phyloP scores from a whole-genome alignment of 495 filamentous ascomycete genomes.

The Lophium mytilinum region DNA sequence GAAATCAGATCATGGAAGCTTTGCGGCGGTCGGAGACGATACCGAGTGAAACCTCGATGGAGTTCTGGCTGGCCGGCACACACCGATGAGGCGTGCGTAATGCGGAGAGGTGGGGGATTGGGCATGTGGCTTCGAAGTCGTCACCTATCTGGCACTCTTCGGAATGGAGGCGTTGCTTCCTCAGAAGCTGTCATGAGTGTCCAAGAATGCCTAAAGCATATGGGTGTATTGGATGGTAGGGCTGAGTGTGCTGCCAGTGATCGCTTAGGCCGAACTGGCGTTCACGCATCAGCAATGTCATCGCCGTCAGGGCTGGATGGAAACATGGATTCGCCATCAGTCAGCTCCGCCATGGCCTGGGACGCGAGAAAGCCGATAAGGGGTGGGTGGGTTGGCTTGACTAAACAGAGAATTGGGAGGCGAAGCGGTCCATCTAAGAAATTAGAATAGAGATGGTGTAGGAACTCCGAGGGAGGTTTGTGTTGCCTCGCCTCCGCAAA shows the following conservation, averaged over 20 bases:
- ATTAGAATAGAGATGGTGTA: not conserved
- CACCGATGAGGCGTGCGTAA: too few species aligned
- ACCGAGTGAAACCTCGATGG: too few species aligned
- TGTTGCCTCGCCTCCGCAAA: not conserved
- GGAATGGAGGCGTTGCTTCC: too few species aligned
- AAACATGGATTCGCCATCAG: constrained; percentile 9
- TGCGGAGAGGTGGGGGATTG: too few species aligned
- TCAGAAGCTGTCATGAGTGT: too few species aligned
- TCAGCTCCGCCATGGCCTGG: constrained; percentile 4
- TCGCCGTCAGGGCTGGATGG: not conserved
- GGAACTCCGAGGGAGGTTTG: not conserved
- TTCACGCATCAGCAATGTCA: constrained; percentile 17
- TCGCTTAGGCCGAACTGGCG: constrained; percentile 11
- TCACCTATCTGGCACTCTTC: too few species aligned
- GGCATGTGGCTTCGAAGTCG: too few species aligned
- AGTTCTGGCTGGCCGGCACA: too few species aligned
- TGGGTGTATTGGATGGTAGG: not conserved
- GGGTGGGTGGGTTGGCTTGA: constrained; percentile 9
- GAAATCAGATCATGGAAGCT: too few species aligned
- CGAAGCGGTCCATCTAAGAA: constrained; percentile 8
- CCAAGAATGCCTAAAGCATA: not conserved
- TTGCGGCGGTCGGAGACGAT: too few species aligned
- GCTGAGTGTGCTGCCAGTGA: not conserved
- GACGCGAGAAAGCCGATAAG: constrained; percentile 17
- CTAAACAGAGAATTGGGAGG: constrained; percentile 6